Evolutionary conservation across 2,329 filamentous ascomycete species (phyloP).

Genomic region (Penicillium decumbens): DNA sequence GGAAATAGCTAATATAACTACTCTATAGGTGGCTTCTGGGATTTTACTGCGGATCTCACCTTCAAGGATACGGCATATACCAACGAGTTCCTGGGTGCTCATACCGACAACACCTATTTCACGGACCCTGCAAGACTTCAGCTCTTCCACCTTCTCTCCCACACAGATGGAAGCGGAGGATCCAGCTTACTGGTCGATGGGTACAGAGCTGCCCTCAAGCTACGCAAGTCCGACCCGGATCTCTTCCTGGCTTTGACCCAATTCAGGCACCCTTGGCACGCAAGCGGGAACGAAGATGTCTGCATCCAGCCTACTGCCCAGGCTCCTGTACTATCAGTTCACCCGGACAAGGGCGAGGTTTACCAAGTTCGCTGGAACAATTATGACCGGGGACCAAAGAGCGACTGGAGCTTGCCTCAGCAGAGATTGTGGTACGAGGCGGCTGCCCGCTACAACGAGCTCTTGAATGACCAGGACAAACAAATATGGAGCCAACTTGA

Average conservation of each 20-base stretch:
- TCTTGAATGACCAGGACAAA: slow-evolving; percentile 60
- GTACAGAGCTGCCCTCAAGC: slow-evolving; percentile 63
- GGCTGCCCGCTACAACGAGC: slow-evolving; percentile 66
- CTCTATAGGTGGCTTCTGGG: slow-evolving; percentile 61
- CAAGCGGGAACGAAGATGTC: slow-evolving; percentile 80
- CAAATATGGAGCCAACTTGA: slow-evolving; percentile 77
- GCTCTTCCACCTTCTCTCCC: slow-evolving; percentile 84
- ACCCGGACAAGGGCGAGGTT: slow-evolving; percentile 44
- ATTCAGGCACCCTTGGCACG: slow-evolving; percentile 67
- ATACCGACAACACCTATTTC: slow-evolving; percentile 97
- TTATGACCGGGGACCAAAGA: slow-evolving; percentile 71
- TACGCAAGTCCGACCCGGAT: slow-evolving; percentile 52
- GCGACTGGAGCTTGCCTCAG: slow-evolving; percentile 48
- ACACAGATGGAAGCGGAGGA: slow-evolving; percentile 63
- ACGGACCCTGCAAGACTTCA: slow-evolving; percentile 87
- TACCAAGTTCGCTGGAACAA: slow-evolving; percentile 87
- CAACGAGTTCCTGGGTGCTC: slow-evolving; percentile 71
- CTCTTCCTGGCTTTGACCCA: slow-evolving; percentile 57
- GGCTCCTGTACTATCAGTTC: slow-evolving; percentile 68
- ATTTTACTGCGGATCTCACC: slow-evolving; percentile 84
- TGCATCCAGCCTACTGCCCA: slow-evolving; percentile 67
- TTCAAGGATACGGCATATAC: slow-evolving; percentile 92
- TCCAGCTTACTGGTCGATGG: slow-evolving; percentile 80
- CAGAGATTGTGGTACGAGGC: slow-evolving; percentile 71
- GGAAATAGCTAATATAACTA: neutral